Evolutionary conservation across 257 asterid species (phyloP).

Genomic region (Petunia axillaris): DNA sequence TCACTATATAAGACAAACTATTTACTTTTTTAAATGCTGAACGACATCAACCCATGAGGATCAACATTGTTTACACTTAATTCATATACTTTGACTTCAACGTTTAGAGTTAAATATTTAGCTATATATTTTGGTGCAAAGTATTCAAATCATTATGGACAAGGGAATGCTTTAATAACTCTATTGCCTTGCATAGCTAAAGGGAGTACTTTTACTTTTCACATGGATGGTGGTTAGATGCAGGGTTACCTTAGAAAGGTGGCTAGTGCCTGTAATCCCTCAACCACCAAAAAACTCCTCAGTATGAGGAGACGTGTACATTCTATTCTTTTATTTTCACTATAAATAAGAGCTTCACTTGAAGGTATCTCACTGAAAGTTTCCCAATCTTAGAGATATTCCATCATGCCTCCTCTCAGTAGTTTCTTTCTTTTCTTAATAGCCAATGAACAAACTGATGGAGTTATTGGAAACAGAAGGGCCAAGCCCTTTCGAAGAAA

Average conservation of each 20-base stretch:
- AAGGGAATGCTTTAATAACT: no score
- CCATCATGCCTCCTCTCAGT: background rate
- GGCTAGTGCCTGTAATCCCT: background rate
- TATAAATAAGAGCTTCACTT: conserved; percentile 19
- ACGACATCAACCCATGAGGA: no score
- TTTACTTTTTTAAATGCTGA: no score
- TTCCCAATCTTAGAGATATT: conserved; percentile 4
- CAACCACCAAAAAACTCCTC: conserved; percentile 13
- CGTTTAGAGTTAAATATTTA: no score
- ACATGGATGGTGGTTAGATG: conserved; percentile 24
- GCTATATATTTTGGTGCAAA: no score
- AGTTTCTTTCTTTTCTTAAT: background rate
- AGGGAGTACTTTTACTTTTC: no score
- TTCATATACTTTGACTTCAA: no score
- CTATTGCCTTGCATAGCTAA: no score
- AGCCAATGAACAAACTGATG: background rate
- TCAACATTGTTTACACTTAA: no score
- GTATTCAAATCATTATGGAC: no score
- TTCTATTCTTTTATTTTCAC: background rate
- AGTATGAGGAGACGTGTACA: background rate
- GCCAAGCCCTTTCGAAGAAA: background rate
- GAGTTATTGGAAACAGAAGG: background rate
- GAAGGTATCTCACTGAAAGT: background rate
- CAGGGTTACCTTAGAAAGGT: conserved; percentile 7
- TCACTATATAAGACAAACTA: no score